Evolutionary conservation across 1,284 basidiomycete genomes (phyloP).

Genomic region (Takashimella tepidaria): DNA sequence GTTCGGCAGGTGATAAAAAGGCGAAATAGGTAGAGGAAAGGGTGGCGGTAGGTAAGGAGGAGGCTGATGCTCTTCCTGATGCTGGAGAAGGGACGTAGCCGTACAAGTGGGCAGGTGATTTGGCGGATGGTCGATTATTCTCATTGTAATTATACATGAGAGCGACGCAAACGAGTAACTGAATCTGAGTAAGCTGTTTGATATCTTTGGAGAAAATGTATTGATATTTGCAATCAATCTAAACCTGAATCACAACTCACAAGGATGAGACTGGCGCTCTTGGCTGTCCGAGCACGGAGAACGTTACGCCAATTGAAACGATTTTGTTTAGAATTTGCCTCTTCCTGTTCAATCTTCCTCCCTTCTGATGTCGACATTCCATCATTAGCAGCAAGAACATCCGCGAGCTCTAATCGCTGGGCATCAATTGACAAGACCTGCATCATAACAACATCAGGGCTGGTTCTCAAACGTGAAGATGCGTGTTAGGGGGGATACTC

Average conservation of each 20-base stretch:
- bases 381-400: constrained; percentile 32
- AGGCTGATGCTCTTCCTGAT: constrained; percentile 4
- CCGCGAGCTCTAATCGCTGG: constrained; percentile 52
- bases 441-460: too few relatives aligned
- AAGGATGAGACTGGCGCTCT: constrained; percentile 73
- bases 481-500: too few relatives aligned
- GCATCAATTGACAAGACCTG: constrained; percentile 54
- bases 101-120: constrained; percentile 34
- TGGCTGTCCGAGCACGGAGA: constrained; percentile 65
- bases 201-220: too few relatives aligned
- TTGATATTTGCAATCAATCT: too few relatives aligned
- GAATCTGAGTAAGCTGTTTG: too few relatives aligned
- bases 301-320: constrained; percentile 44
- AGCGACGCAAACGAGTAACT: constrained; percentile 42
- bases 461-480: too few relatives aligned
- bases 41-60: constrained; percentile 14
- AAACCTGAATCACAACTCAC: constrained; percentile 55
- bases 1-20: constrained; percentile 33
- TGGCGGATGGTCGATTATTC: constrained; percentile 18
- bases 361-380: constrained; percentile 10
- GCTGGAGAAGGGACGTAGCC: constrained; percentile 34
- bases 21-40: constrained; percentile 15
- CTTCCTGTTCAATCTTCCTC: constrained; percentile 12
- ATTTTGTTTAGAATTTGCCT: background rate
- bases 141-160: constrained; percentile 45